Evolutionary conservation across 1,284 basidiomycete species (phyloP).

Genomic region (Trichosporon asahii): DNA sequence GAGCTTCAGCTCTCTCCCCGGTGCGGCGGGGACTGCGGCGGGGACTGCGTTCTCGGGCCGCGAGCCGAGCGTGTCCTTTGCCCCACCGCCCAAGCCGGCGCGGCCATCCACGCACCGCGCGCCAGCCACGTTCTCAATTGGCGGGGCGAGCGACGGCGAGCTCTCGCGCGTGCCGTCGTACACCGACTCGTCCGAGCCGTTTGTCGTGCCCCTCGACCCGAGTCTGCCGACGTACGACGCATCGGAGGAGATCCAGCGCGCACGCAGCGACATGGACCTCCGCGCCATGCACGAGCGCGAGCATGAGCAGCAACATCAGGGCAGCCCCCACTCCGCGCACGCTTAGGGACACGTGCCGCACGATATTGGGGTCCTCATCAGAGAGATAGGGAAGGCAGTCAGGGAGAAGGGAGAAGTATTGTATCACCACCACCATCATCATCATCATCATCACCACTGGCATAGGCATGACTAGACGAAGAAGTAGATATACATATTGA

Average conservation of each 20-base stretch:
- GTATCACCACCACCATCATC: background rate
- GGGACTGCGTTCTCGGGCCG: slow-evolving; percentile 12
- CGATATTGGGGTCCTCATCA: background rate
- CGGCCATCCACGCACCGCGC: background rate
- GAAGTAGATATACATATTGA: background rate
- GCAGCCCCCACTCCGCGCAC: background rate
- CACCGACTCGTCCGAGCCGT: slow-evolving; percentile 55
- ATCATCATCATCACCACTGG: background rate
- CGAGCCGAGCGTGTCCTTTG: slow-evolving; percentile 14
- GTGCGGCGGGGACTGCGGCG: slow-evolving; percentile 7
- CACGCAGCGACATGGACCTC: slow-evolving; percentile 15
- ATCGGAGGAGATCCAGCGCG: slow-evolving; percentile 34
- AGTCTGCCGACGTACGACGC: slow-evolving; percentile 81
- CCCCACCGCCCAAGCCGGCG: slow-evolving; percentile 10
- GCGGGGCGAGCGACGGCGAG: background rate
- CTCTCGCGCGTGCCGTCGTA: slow-evolving; percentile 69
- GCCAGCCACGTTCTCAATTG: background rate
- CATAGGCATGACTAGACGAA: background rate
- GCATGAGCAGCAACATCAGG: background rate
- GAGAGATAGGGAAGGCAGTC: background rate
- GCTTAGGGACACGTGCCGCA: background rate
- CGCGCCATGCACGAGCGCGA: background rate
- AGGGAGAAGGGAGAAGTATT: background rate
- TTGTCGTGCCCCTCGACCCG: slow-evolving; percentile 71
- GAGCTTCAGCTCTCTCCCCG: slow-evolving; percentile 25